A percentile compares a stretch with the other conserved stretches of the same genome.
phyloP scores from a whole-genome alignment of 495 filamentous ascomycete species.

The Trichoderma parareesei region DNA sequence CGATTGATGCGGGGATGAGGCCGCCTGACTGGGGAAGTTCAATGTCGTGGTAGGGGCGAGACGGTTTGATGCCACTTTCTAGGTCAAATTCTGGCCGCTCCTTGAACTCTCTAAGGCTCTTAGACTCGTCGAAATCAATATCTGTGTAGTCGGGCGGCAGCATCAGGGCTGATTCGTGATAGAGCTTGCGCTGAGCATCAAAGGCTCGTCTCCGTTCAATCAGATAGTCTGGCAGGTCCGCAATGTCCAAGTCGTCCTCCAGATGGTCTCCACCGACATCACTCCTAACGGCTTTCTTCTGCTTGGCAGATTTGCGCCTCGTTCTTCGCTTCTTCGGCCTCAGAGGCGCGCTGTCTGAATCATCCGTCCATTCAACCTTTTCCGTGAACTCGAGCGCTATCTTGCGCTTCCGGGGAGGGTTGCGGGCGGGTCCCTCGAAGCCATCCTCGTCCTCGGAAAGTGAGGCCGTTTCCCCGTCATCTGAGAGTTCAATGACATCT shows the following conservation, averaged over 20 bases:
- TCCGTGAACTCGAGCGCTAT: conserved; percentile 20
- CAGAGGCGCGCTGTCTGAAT: conserved; percentile 26
- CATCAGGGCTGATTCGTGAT: conserved; percentile 61
- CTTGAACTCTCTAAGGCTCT: conserved; percentile 50
- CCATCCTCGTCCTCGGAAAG: conserved; percentile 2
- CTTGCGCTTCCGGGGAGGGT: conserved; percentile 15
- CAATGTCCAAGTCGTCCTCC: conserved; percentile 23
- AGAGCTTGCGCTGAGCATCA: conserved; percentile 44
- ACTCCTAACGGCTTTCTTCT: conserved; percentile 17
- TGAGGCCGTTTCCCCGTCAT: background rate
- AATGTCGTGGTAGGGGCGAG: conserved; percentile 64
- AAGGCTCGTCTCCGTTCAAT: conserved; percentile 48
- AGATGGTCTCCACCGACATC: conserved; percentile 13
- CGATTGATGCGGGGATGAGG: conserved; percentile 80
- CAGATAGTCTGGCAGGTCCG: conserved; percentile 38
- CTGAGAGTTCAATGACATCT: background rate
- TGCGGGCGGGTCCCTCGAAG: background rate
- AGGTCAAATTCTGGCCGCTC: conserved; percentile 63
- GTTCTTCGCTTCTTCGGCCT: conserved; percentile 27
- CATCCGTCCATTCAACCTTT: conserved; percentile 35
- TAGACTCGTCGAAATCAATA: conserved; percentile 83
- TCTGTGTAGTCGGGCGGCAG: conserved; percentile 75
- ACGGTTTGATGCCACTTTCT: conserved; percentile 46
- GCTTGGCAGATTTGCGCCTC: conserved; percentile 20
- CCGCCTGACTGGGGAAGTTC: conserved; percentile 68